These are phyloP conservation scores for Tricholoma furcatifolium DNA, from an alignment of 768 basidiomycete genomes.

Conservation along the genomic window DNA sequence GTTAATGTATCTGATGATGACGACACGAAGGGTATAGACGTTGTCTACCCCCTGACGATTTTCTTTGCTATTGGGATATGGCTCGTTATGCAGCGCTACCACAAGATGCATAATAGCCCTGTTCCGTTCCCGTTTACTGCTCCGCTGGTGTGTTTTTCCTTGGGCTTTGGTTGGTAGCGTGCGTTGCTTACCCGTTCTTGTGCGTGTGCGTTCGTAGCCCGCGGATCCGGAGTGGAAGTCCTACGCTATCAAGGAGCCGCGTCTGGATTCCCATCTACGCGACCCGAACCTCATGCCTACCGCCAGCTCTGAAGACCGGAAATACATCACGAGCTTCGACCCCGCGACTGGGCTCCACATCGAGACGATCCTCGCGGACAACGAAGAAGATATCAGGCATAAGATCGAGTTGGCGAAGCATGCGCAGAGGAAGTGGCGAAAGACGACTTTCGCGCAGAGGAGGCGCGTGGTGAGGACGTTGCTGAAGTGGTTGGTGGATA, in stretches of 20 bases:
- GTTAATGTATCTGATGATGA: constrained; percentile 49
- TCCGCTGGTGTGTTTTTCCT: constrained; percentile 50
- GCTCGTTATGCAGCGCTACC: constrained; percentile 73
- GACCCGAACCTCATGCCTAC: constrained; percentile 54
- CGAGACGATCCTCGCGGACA: constrained; percentile 74
- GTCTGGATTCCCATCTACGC: constrained; percentile 63
- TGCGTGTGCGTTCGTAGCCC: constrained; percentile 44
- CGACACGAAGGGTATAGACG: constrained; percentile 52
- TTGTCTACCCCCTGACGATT: constrained; percentile 62
- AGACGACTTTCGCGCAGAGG: constrained; percentile 76
- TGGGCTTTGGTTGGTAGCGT: too few relatives aligned
- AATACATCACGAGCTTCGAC: constrained; percentile 90
- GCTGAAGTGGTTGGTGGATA: constrained; percentile 89
- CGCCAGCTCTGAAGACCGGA: constrained; percentile 41
- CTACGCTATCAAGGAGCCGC: constrained; percentile 52
- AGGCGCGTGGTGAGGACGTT: constrained; percentile 83
- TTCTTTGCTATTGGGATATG: constrained; percentile 81
- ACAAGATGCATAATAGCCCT: constrained; percentile 70
- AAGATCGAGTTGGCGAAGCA: constrained; percentile 65
- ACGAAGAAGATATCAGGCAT: constrained; percentile 62
- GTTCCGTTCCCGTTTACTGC: constrained; percentile 59
- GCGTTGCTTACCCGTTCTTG: too few relatives aligned
- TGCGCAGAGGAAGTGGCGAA: constrained; percentile 74
- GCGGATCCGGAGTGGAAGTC: constrained; percentile 61
- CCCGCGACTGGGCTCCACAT: constrained; percentile 87